Evolutionary conservation across 345 rosid genomes (phyloP), one percentile per base, ranked within the genome.

Genomic region (Syzygium aqueum): DNA sequence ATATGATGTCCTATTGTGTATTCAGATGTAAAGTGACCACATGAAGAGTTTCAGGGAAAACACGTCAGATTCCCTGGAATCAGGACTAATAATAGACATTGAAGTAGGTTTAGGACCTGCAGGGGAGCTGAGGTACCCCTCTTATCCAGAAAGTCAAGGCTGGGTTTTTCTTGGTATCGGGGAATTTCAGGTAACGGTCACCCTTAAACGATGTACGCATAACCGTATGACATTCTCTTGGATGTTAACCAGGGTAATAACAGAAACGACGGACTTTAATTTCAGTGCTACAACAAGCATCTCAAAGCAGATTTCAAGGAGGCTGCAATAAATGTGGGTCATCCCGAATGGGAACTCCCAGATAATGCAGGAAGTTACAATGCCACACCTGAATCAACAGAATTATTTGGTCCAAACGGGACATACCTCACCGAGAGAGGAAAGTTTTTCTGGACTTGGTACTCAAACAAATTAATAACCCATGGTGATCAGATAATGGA

Each of bases 71-170:
- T 88, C 93, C 84, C 50, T 97, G 15, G 94, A 93, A 90, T 86
- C 93, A 50, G 97, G 94, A 57, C 87, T 90, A 49, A 89, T 97
- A 77, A 89, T 96, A 59, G 98, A 94, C 91, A 94, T 97, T 15
- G 98, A 97, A 92, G 95, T 95, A 56, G 98, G 99, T 59, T 94
- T 95, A 87, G 97, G 99, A 49, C 96, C 98, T 10, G 95, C 96
- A n/a, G 98, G 98, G 73, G 99, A 97, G 90, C 95, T 96, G 16
- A 92, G 99, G 85, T 96, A 96, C 77, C 97, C 99, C 61, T 91
- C 99, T 88, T 97, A 96, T 88, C 95, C 96, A 3, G 86, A 88
- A 90, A 93, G 88, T 84, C 96, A 94, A 90, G 98, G 97, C 12
- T 97, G 98, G 98, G 90, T 87, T 53, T 97, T 92, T 88, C 97